Evolutionary conservation across 805 yeast species (phyloP), one percentile per base, ranked within the genome.

Genomic region (Candida anglica): DNA sequence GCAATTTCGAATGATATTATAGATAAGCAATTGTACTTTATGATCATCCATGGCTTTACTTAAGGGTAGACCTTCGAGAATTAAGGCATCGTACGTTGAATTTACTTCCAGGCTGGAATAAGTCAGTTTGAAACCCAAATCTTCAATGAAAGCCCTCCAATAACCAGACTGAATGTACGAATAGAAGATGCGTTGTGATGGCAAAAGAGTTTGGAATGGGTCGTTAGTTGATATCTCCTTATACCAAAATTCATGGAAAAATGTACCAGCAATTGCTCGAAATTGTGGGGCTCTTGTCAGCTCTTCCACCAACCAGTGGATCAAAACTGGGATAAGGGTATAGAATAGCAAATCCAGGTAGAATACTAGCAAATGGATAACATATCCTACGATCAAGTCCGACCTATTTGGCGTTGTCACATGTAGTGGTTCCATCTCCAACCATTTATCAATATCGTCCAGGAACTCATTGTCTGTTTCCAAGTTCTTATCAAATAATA

Each of bases 361-460:
- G 35, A 63, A 43, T n/a, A 55, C 55, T 5, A 64, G 32, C 15
- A 65, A 35, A 28, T 63, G 66, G 4, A 60, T 28, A 10, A 65
- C 31, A 38, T 66, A 66, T 2, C 70, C 70, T 3, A 56, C 25
- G 10, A 63, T 36, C 7, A 64, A 37, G 16, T 53, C 56, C 13
- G 32, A 28, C 17, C 55, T 47, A 37, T 60, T 48, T 0, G 35
- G 15, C 5, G 31, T 28, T n/a, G 47, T 44, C 7, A 61, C 39
- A 8, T 46, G 20, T 9, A 28, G 23, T 1, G 69, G 69, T 22
- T 61, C 63, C 42, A 59, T 42, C 19, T 43, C 52, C 7, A 66
- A 48, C 69, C 69, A 65, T 9, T 41, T 46, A 34, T 63, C 68
- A 2, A 65, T 53, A 31, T 62, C 68, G 27, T 60, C 60, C 8